A percentile compares a stretch with the other conserved stretches of the same genome.
Conservation (phyloP, 805 yeast genomes). For the Wickerhamiella kazuoi region DNA sequence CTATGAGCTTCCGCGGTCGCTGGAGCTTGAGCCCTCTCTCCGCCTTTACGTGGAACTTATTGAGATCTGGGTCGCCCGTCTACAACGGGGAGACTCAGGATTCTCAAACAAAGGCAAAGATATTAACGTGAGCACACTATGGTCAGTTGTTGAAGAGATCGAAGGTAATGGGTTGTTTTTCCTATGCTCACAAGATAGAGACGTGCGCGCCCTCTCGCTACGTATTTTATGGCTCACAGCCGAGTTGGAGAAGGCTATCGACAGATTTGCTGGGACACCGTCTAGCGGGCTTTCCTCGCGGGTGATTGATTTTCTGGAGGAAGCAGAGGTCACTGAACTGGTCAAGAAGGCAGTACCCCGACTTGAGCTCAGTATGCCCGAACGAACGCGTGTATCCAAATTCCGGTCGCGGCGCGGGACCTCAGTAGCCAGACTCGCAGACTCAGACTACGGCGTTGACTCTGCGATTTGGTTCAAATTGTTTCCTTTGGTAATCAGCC, state of each 20-base stretch:
- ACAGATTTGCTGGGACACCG: slow-evolving; percentile 26
- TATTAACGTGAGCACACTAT: slow-evolving; percentile 28
- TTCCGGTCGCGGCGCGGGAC: slow-evolving; percentile 42
- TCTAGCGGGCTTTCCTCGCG: slow-evolving; percentile 12
- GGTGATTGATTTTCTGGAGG: slow-evolving; percentile 54
- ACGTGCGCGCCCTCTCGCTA: slow-evolving; percentile 57
- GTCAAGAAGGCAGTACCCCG: slow-evolving; percentile 34
- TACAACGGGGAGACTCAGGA: slow-evolving; percentile 11
- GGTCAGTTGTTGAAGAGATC: slow-evolving; percentile 79
- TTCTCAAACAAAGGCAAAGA: slow-evolving; percentile 5
- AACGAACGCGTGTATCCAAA: slow-evolving; percentile 50
- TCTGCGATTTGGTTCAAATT: slow-evolving; percentile 90
- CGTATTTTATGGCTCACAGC: slow-evolving; percentile 59
- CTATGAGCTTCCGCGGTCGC: slow-evolving; percentile 42
- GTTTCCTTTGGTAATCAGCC: slow-evolving; percentile 55
- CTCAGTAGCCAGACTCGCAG: slow-evolving; percentile 60
- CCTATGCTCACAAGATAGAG: slow-evolving; percentile 70
- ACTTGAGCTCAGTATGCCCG: slow-evolving; percentile 43
- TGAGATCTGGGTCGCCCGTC: slow-evolving; percentile 49
- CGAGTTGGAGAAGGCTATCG: slow-evolving; percentile 73
- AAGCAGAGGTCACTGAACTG: slow-evolving; percentile 46
- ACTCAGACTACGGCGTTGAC: slow-evolving; percentile 86
- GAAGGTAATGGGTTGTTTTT: slow-evolving; percentile 93
- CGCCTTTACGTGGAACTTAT: slow-evolving; percentile 60
- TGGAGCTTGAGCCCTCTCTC: slow-evolving; percentile 41